Conservation (phyloP, 805 yeast species). For the Kluyveromyces wickerhamii region DNA sequence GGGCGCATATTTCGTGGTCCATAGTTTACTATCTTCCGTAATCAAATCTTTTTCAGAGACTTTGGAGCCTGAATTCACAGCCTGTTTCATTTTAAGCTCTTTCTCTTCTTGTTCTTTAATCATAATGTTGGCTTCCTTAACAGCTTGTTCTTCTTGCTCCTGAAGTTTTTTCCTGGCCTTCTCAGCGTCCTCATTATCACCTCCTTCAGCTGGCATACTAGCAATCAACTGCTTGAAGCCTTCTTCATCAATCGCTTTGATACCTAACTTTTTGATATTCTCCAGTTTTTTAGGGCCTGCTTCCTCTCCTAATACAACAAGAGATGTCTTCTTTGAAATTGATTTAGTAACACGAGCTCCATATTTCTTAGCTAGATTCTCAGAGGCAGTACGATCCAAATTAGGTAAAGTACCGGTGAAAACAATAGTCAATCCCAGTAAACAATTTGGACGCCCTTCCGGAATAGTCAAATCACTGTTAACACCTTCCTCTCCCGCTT, state of each 20-base stretch:
- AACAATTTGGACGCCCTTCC: slow-evolving; percentile 76
- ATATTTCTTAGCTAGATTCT: slow-evolving; percentile 67
- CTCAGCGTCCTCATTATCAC: slow-evolving; percentile 70
- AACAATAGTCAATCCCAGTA: slow-evolving; percentile 82
- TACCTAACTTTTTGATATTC: slow-evolving; percentile 61
- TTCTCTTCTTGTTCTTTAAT: slow-evolving; percentile 41
- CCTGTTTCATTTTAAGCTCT: slow-evolving; percentile 20
- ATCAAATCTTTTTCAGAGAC: slow-evolving; percentile 14
- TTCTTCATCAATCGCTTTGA: slow-evolving; percentile 79
- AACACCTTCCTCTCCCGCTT: slow-evolving; percentile 29
- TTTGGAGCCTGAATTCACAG: slow-evolving; percentile 19
- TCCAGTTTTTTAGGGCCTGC: slow-evolving; percentile 95
- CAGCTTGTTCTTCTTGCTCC: slow-evolving; percentile 53
- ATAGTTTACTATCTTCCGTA: slow-evolving; percentile 50
- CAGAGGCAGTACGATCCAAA: slow-evolving; percentile 68
- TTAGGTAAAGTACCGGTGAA: slow-evolving; percentile 87
- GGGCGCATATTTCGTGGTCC: slow-evolving; percentile 96
- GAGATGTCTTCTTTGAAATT: slow-evolving; percentile 74
- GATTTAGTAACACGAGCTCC: slow-evolving; percentile 90
- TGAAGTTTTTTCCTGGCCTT: slow-evolving; percentile 62
- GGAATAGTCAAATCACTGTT: slow-evolving; percentile 47
- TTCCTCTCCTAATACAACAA: slow-evolving; percentile 88
- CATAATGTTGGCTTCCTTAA: slow-evolving; percentile 43
- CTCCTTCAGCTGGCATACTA: slow-evolving; percentile 89
- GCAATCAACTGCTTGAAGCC: slow-evolving; percentile 71